Conservation (phyloP, 2,329 filamentous ascomycete species). For the Phialophora expanda region DNA sequence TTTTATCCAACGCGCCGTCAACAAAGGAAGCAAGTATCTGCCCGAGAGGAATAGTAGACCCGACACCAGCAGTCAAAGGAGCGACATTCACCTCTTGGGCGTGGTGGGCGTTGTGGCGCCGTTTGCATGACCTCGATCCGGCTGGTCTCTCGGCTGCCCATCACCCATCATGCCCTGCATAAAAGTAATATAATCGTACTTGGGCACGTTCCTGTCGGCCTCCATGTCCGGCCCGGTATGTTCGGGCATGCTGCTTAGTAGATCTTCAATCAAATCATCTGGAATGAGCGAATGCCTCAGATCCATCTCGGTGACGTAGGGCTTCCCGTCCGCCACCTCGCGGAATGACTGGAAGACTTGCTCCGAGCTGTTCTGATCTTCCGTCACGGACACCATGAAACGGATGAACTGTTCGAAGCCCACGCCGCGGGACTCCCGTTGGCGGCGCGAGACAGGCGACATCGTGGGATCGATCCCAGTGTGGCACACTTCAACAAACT, state of each 20-base stretch:
- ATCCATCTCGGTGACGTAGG: conserved; percentile 97
- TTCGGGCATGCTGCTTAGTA: conserved; percentile 82
- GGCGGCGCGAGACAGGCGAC: conserved; percentile 37
- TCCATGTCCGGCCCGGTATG: conserved; percentile 85
- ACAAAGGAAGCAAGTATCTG: neutral
- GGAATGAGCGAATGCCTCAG: conserved; percentile 92
- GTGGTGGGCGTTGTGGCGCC: conserved; percentile 34
- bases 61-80: conserved; percentile 1
- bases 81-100: conserved; percentile 23
- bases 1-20: neutral
- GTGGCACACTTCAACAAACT: conserved; percentile 81
- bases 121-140: conserved; percentile 26
- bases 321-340: conserved; percentile 97
- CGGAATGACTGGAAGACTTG: conserved; percentile 98
- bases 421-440: conserved; percentile 61
- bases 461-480: conserved; percentile 47
- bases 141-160: conserved; percentile 32
- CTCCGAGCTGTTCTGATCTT: conserved; percentile 98
- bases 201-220: conserved; percentile 79
- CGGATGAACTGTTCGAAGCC: conserved; percentile 98
- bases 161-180: conserved; percentile 82
- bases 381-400: conserved; percentile 99
- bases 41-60: conserved; percentile 2
- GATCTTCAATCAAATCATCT: conserved; percentile 93
- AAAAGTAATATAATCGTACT: conserved; percentile 96